A percentile compares a stretch with the other conserved stretches of the same genome.
phyloP scores from a whole-genome alignment of 176 grass and related monocot species.

The Carex pumila region DNA sequence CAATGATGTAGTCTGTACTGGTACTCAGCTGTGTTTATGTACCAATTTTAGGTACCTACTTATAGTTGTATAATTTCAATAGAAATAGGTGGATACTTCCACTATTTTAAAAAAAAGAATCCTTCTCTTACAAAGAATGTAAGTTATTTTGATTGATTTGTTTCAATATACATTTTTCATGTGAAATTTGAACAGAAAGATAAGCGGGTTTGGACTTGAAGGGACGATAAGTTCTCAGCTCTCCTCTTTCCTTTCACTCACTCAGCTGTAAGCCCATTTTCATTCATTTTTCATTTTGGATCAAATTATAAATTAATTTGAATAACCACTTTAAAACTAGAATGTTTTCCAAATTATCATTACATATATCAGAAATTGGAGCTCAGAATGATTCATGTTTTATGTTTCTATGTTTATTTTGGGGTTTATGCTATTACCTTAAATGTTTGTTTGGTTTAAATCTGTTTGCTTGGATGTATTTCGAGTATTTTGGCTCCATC shows the following conservation, averaged over 20 bases:
- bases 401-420: too few species aligned
- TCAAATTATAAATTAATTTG: slow-evolving; percentile 15
- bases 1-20: too few species aligned
- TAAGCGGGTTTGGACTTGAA: slow-evolving; percentile 59
- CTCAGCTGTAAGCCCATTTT: slow-evolving; percentile 45
- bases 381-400: too few species aligned
- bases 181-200: slow-evolving; percentile 49
- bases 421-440: too few species aligned
- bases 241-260: slow-evolving; percentile 58
- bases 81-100: too few species aligned
- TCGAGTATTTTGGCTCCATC: too few species aligned
- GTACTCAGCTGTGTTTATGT: too few species aligned
- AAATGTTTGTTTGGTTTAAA: too few species aligned
- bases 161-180: slow-evolving; percentile 19
- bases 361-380: background rate
- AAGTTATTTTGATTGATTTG: background rate
- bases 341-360: background rate
- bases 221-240: slow-evolving; percentile 50
- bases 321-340: background rate
- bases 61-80: too few species aligned
- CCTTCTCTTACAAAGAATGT: background rate
- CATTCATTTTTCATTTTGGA: background rate
- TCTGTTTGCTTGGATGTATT: too few species aligned
- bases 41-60: too few species aligned
- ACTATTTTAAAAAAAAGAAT: too few species aligned